Conservation (phyloP, 257 asterid species). For the Solanum peruvianum region DNA sequence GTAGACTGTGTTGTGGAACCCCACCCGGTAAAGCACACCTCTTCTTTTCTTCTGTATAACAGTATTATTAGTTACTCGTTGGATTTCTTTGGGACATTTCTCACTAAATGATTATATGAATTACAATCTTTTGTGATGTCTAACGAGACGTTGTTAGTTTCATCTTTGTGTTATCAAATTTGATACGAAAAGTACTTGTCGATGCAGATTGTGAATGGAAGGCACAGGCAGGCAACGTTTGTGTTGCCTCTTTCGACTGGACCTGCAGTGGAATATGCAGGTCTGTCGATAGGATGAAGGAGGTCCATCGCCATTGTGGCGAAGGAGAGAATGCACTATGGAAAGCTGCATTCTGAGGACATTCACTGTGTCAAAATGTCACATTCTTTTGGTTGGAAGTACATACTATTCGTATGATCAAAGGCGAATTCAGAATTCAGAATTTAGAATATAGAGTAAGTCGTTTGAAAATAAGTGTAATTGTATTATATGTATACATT, state of each 20-base stretch:
- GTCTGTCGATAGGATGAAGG: conserved; percentile 65
- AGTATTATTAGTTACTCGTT: background rate
- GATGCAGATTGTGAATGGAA: conserved; percentile 80
- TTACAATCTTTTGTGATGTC: background rate
- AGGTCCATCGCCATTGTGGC: conserved; percentile 72
- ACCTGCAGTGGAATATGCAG: conserved; percentile 83
- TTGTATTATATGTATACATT: background rate
- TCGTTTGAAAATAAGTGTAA: background rate
- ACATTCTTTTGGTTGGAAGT: background rate
- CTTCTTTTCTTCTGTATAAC: background rate
- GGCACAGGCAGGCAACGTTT: conserved; percentile 77
- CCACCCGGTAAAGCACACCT: conserved; percentile 46
- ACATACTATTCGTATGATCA: background rate
- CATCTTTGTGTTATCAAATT: background rate
- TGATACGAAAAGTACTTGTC: background rate
- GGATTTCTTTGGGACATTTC: background rate
- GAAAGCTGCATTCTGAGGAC: conserved; percentile 49
- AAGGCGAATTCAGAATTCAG: background rate
- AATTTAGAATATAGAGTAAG: background rate
- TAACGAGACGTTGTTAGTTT: background rate
- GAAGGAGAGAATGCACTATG: conserved; percentile 64
- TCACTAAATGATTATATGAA: background rate
- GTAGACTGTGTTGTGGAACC: conserved; percentile 89
- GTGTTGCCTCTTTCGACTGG: conserved; percentile 89
- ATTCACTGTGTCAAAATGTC: background rate